These are phyloP conservation scores for Lentinula sp. DNA, from an alignment of 768 basidiomycete genomes.

Conservation along the genomic window DNA sequence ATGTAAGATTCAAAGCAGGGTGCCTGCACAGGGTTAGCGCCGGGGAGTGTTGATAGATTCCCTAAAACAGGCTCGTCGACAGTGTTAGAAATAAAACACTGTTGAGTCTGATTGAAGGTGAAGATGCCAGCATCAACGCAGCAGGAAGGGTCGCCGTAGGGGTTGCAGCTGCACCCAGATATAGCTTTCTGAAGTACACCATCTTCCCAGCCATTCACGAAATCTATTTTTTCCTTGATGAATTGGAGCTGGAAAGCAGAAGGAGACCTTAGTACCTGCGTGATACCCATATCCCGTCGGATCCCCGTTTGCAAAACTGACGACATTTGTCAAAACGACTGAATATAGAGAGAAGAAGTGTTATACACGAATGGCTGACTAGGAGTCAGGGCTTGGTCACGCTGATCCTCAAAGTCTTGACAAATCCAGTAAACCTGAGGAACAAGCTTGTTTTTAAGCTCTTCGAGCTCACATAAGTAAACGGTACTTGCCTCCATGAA, in stretches of 20 bases:
- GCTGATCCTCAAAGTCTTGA: constrained; percentile 17
- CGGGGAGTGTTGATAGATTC: constrained; percentile 9
- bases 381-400: constrained; percentile 18
- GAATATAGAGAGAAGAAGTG: not conserved
- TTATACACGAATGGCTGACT: constrained; percentile 25
- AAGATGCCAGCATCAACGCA: constrained; percentile 17
- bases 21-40: constrained; percentile 12
- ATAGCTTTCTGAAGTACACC: constrained; percentile 32
- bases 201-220: constrained; percentile 34
- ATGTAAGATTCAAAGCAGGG: constrained; percentile 9
- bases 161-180: constrained; percentile 21
- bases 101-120: constrained; percentile 12
- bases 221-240: constrained; percentile 15
- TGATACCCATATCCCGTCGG: constrained; percentile 35
- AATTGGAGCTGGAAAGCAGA: not conserved
- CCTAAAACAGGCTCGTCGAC: constrained; percentile 15
- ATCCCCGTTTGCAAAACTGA: constrained; percentile 33
- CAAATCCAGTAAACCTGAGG: constrained; percentile 22
- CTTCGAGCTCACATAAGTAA: not conserved
- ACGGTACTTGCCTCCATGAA: constrained; percentile 29
- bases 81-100: constrained; percentile 16
- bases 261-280: constrained; percentile 8
- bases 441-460: not conserved
- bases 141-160: constrained; percentile 18
- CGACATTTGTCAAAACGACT: not conserved